These are phyloP conservation scores for Rhizopus delemar DNA, from an alignment of 371 early-diverging fungal species.

Conservation along the genomic window DNA sequence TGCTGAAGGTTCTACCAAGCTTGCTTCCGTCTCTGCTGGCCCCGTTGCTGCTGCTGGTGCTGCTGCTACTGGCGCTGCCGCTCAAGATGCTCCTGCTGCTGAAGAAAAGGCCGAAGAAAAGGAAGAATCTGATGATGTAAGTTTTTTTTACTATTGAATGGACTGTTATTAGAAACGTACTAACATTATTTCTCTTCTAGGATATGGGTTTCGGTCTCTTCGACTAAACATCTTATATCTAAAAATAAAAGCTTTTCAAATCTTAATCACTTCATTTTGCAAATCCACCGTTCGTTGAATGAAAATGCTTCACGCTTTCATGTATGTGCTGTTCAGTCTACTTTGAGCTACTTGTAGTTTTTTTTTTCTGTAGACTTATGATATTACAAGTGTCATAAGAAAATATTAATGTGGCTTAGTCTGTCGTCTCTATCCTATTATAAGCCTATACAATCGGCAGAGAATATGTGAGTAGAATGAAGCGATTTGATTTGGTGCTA, in stretches of 20 bases:
- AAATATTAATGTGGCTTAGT: no score
- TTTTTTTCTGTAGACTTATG: no score
- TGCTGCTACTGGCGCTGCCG: conserved; percentile 54
- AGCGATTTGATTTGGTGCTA: no score
- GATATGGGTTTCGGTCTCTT: conserved; percentile 72
- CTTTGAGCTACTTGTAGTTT: no score
- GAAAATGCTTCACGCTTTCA: no score
- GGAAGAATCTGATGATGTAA: conserved; percentile 87
- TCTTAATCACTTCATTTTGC: no score
- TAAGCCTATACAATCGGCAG: no score
- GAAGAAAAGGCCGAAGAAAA: conserved; percentile 59
- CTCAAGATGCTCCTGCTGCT: conserved; percentile 57
- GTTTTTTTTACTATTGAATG: background rate
- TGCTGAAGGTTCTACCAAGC: conserved; percentile 86
- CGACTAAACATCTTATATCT: conserved; percentile 59
- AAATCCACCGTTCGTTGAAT: no score
- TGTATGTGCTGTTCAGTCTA: no score
- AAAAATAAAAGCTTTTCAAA: conserved; percentile 4
- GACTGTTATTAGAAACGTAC: background rate
- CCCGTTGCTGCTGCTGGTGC: conserved; percentile 73
- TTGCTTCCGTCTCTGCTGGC: conserved; percentile 87
- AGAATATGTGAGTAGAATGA: no score
- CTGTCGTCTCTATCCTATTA: no score
- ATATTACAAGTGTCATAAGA: no score
- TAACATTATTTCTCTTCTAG: conserved; percentile 23